Conservation (phyloP, 805 yeast genomes). For the Ogataea henricii region DNA sequence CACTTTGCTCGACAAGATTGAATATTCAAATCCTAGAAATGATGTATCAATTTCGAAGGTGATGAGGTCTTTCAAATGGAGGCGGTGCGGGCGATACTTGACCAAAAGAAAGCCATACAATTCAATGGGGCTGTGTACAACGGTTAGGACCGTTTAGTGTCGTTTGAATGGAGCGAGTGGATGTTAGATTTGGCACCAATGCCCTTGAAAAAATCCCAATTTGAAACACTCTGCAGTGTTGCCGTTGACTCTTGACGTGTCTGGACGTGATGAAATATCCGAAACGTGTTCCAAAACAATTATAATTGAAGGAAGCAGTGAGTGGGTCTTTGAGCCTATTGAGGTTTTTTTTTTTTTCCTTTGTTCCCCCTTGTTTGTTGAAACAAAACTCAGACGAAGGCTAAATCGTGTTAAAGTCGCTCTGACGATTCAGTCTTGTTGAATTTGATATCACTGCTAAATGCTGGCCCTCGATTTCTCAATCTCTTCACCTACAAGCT, state of each 20-base stretch:
- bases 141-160: not conserved
- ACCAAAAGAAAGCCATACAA: not conserved
- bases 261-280: not conserved
- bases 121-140: not conserved
- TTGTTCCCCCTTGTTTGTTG: slow-evolving; percentile 4
- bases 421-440: slow-evolving; percentile 1
- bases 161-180: not conserved
- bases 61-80: not conserved
- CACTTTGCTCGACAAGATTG: not conserved
- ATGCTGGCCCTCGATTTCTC: not conserved
- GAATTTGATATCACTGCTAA: not conserved
- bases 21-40: slow-evolving; percentile 1
- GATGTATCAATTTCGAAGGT: slow-evolving; percentile 4
- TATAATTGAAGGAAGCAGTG: not conserved
- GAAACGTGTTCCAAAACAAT: not conserved
- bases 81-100: not conserved
- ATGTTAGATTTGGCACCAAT: not conserved
- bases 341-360: not conserved
- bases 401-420: slow-evolving; percentile 6
- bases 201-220: not conserved
- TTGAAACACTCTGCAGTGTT: slow-evolving; percentile 3
- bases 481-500: slow-evolving; percentile 1
- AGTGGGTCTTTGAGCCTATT: slow-evolving; percentile 1
- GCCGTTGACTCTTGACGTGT: not conserved
- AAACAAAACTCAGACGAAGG: slow-evolving; percentile 7